A percentile compares a stretch with the other conserved stretches of the same genome.
These are phyloP conservation scores for Metarhizium robertsii DNA, from an alignment of 2,329 filamentous ascomycete species.

Conservation along the genomic window DNA sequence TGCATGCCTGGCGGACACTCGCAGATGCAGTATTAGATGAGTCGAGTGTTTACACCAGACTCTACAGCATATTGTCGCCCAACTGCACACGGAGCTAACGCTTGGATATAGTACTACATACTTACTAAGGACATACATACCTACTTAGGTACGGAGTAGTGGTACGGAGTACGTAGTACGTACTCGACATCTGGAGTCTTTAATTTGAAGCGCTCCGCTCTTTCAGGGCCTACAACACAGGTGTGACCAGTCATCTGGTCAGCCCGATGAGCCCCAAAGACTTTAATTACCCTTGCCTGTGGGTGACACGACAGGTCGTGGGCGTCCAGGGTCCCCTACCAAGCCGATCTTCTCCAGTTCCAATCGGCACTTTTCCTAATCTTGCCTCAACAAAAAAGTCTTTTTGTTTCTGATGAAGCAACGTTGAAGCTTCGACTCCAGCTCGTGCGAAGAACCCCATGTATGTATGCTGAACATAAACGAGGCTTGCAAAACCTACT, in stretches of 20 bases:
- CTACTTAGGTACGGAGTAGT: not conserved
- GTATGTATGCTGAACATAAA: too few relatives aligned
- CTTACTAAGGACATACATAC: not conserved
- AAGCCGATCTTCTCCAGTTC: slow-evolving; percentile 23
- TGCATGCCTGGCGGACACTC: too few relatives aligned
- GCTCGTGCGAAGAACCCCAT: not conserved
- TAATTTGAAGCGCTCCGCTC: not conserved
- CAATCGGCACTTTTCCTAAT: slow-evolving; percentile 19
- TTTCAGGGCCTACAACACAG: not conserved
- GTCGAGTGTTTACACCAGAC: too few relatives aligned
- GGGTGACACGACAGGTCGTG: not conserved
- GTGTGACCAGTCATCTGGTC: not conserved
- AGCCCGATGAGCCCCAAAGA: not conserved
- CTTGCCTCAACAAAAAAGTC: slow-evolving; percentile 5
- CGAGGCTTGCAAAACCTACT: too few relatives aligned
- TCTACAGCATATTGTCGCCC: too few relatives aligned
- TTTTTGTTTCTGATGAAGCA: too few relatives aligned
- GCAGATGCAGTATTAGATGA: too few relatives aligned
- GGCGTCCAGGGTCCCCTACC: not conserved
- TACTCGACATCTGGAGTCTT: too few relatives aligned
- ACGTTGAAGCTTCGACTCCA: not conserved
- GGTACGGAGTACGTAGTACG: not conserved
- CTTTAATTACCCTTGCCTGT: not conserved
- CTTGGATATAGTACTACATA: too few relatives aligned
- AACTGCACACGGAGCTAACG: too few relatives aligned